Conservation (phyloP, 2,329 filamentous ascomycete genomes). For the Aspergillus sp. region DNA sequence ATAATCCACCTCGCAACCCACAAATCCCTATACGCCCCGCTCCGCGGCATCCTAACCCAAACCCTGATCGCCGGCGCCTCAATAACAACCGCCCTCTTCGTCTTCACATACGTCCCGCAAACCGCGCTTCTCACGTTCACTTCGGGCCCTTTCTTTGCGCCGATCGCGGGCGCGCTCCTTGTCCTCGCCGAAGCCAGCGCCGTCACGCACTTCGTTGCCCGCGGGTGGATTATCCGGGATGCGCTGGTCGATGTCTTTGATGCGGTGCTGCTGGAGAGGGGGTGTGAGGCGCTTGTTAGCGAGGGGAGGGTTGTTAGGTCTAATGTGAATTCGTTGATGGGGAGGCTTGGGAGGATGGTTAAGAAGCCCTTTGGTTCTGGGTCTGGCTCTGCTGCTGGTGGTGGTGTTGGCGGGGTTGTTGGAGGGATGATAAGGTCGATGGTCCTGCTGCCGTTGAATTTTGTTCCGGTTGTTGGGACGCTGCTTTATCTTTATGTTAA, state of each 20-base stretch:
- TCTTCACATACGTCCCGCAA: slow-evolving; percentile 83
- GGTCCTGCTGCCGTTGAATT: slow-evolving; percentile 87
- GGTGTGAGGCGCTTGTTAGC: slow-evolving; percentile 63
- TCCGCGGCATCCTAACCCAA: slow-evolving; percentile 56
- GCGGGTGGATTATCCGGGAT: slow-evolving; percentile 76
- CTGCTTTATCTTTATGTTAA: slow-evolving; percentile 76
- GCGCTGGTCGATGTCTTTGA: slow-evolving; percentile 88
- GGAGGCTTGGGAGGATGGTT: slow-evolving; percentile 57
- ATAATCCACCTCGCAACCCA: slow-evolving; percentile 61
- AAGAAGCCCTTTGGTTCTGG: slow-evolving; percentile 58
- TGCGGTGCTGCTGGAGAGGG: slow-evolving; percentile 59
- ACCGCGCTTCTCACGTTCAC: slow-evolving; percentile 78
- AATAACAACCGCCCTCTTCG: slow-evolving; percentile 79
- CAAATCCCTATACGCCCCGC: slow-evolving; percentile 59
- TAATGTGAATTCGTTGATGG: slow-evolving; percentile 32
- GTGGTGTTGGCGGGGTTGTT: slow-evolving; percentile 38
- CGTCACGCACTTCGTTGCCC: slow-evolving; percentile 54
- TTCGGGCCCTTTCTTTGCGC: slow-evolving; percentile 69
- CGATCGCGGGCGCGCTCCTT: slow-evolving; percentile 60
- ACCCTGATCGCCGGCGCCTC: slow-evolving; percentile 69
- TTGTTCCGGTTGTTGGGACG: slow-evolving; percentile 87
- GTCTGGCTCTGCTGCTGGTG: no score
- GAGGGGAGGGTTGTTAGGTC: slow-evolving; percentile 52
- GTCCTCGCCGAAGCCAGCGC: slow-evolving; percentile 58
- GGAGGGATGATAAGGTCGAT: slow-evolving; percentile 70